Evolutionary conservation across 371 early-diverging fungal genomes (phyloP), one percentile per base, ranked within the genome.

Genomic region (Batrachochytrium dendrobatidis): DNA sequence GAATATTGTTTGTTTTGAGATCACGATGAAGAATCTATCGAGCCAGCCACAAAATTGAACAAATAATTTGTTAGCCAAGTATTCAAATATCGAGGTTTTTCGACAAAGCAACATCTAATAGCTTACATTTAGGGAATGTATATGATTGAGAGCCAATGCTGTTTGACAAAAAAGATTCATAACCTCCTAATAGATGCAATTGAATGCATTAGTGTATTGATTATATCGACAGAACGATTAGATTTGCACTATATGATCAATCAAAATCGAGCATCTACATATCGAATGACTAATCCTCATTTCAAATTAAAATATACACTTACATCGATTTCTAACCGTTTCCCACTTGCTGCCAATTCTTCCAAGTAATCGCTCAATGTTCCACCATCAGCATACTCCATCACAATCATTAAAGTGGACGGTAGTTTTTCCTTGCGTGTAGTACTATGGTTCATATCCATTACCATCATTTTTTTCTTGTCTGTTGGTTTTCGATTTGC

Each of bases 1-100:
- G 46, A 26, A 45, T 45, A 26, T 45, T 45, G 46, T 45, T 45
- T 3, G 46, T 45, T 26, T 45, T 45, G 46, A 45, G 46, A 12
- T 45, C 46, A 26, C 46, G 46, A 26, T 45, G 46, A 3, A 45
- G 46, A 26, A 45, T 45, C 46, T 45, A 26, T 12, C 5, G 12
- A 39, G 39, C 12, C 39, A 39, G 12, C 15, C 39, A n/a, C 39
- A 39, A n/a, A n/a, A n/a, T n/a, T n/a, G n/a, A n/a, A n/a, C n/a
- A n/a, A n/a, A n/a, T n/a, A n/a, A n/a, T n/a, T n/a, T n/a, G n/a
- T n/a, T n/a, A n/a, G n/a, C n/a, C n/a, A n/a, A n/a, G n/a, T n/a
- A n/a, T n/a, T n/a, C n/a, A n/a, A n/a, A n/a, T n/a, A n/a, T n/a
- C n/a, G n/a, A n/a, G n/a, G n/a, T n/a, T n/a, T n/a, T n/a, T n/a